Evolutionary conservation across 805 yeast species (phyloP).

Genomic region (Candida anglica): DNA sequence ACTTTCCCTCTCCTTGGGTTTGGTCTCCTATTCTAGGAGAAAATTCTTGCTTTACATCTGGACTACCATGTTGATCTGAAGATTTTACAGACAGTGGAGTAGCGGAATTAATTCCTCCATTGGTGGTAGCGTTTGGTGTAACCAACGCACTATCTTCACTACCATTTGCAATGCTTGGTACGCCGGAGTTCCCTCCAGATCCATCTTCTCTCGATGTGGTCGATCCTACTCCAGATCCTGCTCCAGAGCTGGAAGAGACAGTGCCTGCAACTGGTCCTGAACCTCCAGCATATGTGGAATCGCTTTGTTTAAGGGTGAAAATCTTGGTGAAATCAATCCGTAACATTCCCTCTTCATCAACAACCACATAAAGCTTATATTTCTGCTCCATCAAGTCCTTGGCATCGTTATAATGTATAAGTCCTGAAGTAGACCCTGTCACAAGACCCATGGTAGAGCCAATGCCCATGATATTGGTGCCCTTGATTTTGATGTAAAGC

Average conservation of each 20-base stretch:
- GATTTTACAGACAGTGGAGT: not conserved
- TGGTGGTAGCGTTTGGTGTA: too few relatives aligned
- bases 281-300: constrained; percentile 1
- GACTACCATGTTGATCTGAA: too few relatives aligned
- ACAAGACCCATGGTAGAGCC: constrained; percentile 56
- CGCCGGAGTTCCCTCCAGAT: not conserved
- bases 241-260: too few relatives aligned
- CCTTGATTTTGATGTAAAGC: constrained; percentile 43
- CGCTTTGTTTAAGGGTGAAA: constrained; percentile 15
- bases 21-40: constrained; percentile 26
- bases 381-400: constrained; percentile 44
- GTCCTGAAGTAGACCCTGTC: constrained; percentile 49
- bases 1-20: constrained; percentile 17
- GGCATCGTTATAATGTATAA: constrained; percentile 44
- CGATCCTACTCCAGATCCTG: not conserved
- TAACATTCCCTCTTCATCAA: constrained; percentile 42
- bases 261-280: not conserved
- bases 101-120: too few relatives aligned
- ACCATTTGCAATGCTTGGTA: not conserved
- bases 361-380: constrained; percentile 46
- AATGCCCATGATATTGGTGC: constrained; percentile 48
- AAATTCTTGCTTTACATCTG: constrained; percentile 8
- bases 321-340: constrained; percentile 51
- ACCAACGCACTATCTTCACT: not conserved
- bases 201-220: not conserved